Evolutionary conservation across 1,284 basidiomycete genomes (phyloP), one percentile per base, ranked within the genome.

Genomic region (Papiliotrema laurentii): DNA sequence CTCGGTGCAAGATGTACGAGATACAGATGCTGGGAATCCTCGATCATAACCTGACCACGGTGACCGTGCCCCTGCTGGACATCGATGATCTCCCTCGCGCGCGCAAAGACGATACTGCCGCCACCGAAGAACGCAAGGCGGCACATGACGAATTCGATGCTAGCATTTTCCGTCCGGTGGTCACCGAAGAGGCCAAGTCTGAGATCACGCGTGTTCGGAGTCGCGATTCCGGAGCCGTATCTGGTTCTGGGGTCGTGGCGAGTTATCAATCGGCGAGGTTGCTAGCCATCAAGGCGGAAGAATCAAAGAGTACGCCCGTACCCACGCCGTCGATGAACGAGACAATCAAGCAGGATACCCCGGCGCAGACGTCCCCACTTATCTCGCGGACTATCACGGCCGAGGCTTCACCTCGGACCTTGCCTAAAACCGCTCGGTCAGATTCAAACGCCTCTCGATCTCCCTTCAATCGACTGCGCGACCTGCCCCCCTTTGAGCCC

Each of bases 11-110:
- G 73, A 93, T 96, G 89, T 87, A 89, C 61, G 87, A 93, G 65
- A 90, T 94, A 39, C 87, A 94, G 65, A 92, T 89, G 87, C 79
- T 94, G 7, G 91, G 91, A 4, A 77, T 93, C 9, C 77, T 94
- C 41, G 89, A 91, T 59, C 87, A 93, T 64, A 91, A 91, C 64
- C 84, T 90, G 27, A 83, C 87, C 16, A 87, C 85, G 55, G 92
- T 94, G 50, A 87, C 86, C 53, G 83, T 90, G 13, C 89, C 89
- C 4, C 76, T 83, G 63, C 75, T 90, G 27, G 71, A 69, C 39
- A 66, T 65, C 22, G 69, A 67, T 27, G 66, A 69, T 24, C 48
- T 10, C 46, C 58, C 10, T 49, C 47, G 43, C 52, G 46, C n/a
- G 44, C 48, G 22, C 43, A 51, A 22, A 48, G 49, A 30, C 27